Evolutionary conservation across 2,329 filamentous ascomycete genomes (phyloP), one percentile per base, ranked within the genome.

Genomic region (Capronia americana): DNA sequence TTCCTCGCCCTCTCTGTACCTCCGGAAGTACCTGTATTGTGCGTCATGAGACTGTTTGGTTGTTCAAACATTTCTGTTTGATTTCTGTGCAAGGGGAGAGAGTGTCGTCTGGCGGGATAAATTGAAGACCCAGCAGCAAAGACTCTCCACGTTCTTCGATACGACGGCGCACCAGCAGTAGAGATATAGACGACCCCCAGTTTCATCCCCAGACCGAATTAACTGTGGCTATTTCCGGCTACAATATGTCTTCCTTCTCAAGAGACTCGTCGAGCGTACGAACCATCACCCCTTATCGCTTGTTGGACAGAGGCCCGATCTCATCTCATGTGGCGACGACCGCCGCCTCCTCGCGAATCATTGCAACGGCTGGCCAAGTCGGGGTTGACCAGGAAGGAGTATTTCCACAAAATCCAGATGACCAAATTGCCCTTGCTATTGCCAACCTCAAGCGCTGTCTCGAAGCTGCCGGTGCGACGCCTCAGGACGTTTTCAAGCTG

Each of bases 401-500:
- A 2, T 71, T 77, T 0, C 77, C 78, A 0, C 55, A 63, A 1
- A 77, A 79, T 65, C 79, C 79, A 66, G 77, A 78, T 56, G 79
- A 75, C 0, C 80, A 81, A 66, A 77, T 81, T 32, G 75, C 79
- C 48, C 75, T 80, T 0, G 74, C 77, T 0, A 71, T 80, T 1
- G 54, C 77, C 14, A 81, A 80, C 65, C 71, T 82, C 6, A 75
- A 74, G 48, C 75, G 75, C 12, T 64, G 77, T 57, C 70, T 80
- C 5, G 60, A 77, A 44, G 74, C 76, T 2, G 76, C 77, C 0
- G 78, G 79, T 0, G 75, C 79, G 2, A 67, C 68, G 1, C 67
- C 79, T 14, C 66, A 69, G 4, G 74, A 82, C 64, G 79, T 83
- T 24, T 72, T 75, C 7, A 81, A 81, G 63, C 69, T 83, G 5